Conservation (phyloP, 768 basidiomycete genomes). For the Leccinum longicurvipes region DNA sequence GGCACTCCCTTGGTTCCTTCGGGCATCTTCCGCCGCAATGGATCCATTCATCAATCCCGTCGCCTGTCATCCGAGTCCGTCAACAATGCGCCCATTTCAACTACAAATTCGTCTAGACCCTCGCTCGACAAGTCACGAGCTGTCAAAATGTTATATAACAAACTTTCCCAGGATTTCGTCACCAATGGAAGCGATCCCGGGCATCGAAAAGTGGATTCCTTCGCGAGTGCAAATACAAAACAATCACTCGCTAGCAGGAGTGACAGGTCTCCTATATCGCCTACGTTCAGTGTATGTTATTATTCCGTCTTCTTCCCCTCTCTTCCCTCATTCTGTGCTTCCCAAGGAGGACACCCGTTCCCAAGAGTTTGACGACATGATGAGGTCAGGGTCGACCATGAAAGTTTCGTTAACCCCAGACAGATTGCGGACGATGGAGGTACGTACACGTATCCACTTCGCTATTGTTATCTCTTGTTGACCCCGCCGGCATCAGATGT, state of each 20-base stretch:
- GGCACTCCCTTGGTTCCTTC: conserved; percentile 42
- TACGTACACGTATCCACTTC: conserved; percentile 39
- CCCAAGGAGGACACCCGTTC: conserved; percentile 52
- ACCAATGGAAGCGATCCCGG: conserved; percentile 41
- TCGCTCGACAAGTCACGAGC: conserved; percentile 65
- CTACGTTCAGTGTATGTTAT: conserved; percentile 33
- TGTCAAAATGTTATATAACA: conserved; percentile 54
- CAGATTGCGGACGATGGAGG: conserved; percentile 90
- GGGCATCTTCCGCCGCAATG: conserved; percentile 21
- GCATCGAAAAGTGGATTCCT: conserved; percentile 55
- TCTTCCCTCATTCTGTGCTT: conserved; percentile 3
- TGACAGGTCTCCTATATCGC: conserved; percentile 34
- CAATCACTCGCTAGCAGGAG: conserved; percentile 31
- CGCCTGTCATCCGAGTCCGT: conserved; percentile 42
- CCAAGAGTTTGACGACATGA: conserved; percentile 90
- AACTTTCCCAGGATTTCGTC: conserved; percentile 39
- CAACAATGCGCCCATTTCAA: conserved; percentile 19
- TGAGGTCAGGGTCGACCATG: conserved; percentile 88
- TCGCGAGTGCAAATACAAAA: conserved; percentile 49
- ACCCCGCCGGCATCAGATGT: conserved; percentile 41
- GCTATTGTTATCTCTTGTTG: conserved; percentile 12
- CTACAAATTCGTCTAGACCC: conserved; percentile 39
- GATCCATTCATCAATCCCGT: conserved; percentile 21
- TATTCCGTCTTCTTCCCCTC: conserved; percentile 1
- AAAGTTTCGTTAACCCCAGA: conserved; percentile 95